Base-by-base conservation (phyloP, 192 early-diverging fungal genomes). In the Coemansia sp. region DNA sequence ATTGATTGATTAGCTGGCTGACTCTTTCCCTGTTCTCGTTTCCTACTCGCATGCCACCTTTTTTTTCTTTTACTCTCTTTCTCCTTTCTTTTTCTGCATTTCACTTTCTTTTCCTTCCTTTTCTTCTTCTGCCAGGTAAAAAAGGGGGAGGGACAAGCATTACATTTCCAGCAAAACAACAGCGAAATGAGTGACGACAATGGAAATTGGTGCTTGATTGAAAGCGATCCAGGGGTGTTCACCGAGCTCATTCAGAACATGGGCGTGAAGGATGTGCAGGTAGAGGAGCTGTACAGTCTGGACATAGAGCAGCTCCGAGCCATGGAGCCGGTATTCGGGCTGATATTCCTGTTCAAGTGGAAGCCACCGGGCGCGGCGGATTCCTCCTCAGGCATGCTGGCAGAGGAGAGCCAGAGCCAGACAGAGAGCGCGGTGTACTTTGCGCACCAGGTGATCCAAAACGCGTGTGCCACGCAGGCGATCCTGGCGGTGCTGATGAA, bases 201-300 rank as follows among this genome's bases (percentile, higher is more conserved):
- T 72, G 92, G 91, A 59, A 91, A 91, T 64, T 94, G 92, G 92
- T 92, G 91, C 66, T 80, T 92, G 48, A 94, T 94, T 71, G 93
- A 94, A 73, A 92, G 90, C 68, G 93, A 94, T 81, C 93, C 93
- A 38, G 92, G 90, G 80, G 91, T 94, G 38, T 94, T 94, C 56
- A 93, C 93, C 12, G 92, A 93, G 76, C 82, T 94, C 19, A 92
- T 94, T 67, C 72, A 82, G 16, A 87, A 84, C 63, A 88, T 94
- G 81, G 90, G 92, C 7, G 90, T 87, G 9, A 63, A 68, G 43
- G 90, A 92, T 45, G 79, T 89, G 59, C 90, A 92, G 61, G 90
- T 94, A 0, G 93, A 93, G 61, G 93, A 94, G 67, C 82, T 94
- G 1, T 93, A 88, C 75, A 89, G 88, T 61, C 82, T 94, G 47